phyloP scores from a whole-genome alignment of 2,329 filamentous ascomycete species.

The Stagonosporopsis rhizophila region DNA sequence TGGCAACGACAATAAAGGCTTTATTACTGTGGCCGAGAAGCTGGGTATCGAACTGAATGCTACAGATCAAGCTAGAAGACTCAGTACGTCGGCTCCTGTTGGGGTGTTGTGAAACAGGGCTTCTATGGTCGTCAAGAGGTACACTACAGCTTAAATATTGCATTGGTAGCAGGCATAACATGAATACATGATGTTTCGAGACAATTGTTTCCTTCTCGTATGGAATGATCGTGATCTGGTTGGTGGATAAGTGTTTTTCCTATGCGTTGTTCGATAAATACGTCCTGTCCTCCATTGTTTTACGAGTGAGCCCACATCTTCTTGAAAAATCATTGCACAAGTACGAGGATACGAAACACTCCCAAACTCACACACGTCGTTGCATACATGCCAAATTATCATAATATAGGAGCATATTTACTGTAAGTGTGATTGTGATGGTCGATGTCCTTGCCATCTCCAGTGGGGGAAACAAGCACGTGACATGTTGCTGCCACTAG shows the following conservation, averaged over 20 bases:
- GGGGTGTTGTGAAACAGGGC: background rate
- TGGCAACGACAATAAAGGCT: slow-evolving; percentile 57
- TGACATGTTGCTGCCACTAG: too few relatives aligned
- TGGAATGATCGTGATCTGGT: background rate
- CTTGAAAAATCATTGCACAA: background rate
- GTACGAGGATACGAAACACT: background rate
- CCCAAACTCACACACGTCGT: too few relatives aligned
- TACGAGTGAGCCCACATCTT: background rate
- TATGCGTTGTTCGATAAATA: background rate
- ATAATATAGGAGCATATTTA: too few relatives aligned
- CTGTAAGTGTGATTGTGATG: too few relatives aligned
- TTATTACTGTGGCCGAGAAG: slow-evolving; percentile 52
- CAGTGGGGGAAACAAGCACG: too few relatives aligned
- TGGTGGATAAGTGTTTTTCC: background rate
- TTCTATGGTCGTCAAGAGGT: background rate
- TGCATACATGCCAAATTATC: too few relatives aligned
- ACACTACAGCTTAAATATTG: background rate
- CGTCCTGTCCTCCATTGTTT: background rate
- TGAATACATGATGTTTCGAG: background rate
- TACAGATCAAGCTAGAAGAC: slow-evolving; percentile 3
- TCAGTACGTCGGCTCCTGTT: slow-evolving; percentile 28
- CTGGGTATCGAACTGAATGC: slow-evolving; percentile 40
- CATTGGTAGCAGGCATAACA: background rate
- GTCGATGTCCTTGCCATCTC: too few relatives aligned
- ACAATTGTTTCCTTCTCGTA: too few relatives aligned